These are phyloP conservation scores for Talaromyces piceae DNA, from an alignment of 2,329 filamentous ascomycete genomes.

Conservation along the genomic window DNA sequence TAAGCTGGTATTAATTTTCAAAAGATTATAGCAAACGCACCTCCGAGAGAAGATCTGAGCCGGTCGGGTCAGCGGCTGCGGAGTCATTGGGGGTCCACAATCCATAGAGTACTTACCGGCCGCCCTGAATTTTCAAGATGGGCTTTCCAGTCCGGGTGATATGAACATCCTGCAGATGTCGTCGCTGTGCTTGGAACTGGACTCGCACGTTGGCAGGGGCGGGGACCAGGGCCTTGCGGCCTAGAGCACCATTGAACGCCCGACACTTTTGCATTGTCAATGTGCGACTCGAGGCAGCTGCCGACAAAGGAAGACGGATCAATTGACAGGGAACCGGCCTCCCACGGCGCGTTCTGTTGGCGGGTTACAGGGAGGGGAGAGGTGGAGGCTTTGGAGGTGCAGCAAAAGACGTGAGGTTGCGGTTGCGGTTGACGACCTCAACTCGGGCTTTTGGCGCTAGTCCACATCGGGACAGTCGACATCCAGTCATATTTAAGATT, in stretches of 20 bases:
- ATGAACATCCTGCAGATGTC: conserved; percentile 67
- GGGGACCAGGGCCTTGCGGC: conserved; percentile 30
- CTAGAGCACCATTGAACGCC: conserved; percentile 35
- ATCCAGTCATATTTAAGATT: background rate
- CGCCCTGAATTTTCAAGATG: conserved; percentile 79
- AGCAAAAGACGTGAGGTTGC: conserved; percentile 8
- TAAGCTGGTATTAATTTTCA: conserved; percentile 18
- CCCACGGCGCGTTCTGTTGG: conserved; percentile 9
- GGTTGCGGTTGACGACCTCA: conserved; percentile 8
- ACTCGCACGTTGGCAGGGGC: conserved; percentile 23
- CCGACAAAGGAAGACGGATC: conserved; percentile 11
- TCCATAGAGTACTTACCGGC: conserved; percentile 57
- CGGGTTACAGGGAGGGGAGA: conserved; percentile 7
- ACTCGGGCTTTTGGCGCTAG: conserved; percentile 9
- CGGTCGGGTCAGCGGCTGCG: conserved; percentile 12
- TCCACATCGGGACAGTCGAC: background rate
- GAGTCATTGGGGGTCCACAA: conserved; percentile 11
- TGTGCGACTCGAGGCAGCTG: conserved; percentile 16
- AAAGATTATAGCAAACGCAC: conserved; percentile 42
- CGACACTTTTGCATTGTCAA: conserved; percentile 41
- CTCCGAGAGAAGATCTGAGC: conserved; percentile 72
- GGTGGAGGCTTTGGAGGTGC: conserved; percentile 4
- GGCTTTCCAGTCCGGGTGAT: conserved; percentile 97
- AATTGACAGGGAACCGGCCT: conserved; percentile 12
- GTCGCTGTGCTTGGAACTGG: conserved; percentile 39